These are phyloP conservation scores for Abrus precatorius DNA, from an alignment of 306 rosid species.

Conservation along the genomic window DNA sequence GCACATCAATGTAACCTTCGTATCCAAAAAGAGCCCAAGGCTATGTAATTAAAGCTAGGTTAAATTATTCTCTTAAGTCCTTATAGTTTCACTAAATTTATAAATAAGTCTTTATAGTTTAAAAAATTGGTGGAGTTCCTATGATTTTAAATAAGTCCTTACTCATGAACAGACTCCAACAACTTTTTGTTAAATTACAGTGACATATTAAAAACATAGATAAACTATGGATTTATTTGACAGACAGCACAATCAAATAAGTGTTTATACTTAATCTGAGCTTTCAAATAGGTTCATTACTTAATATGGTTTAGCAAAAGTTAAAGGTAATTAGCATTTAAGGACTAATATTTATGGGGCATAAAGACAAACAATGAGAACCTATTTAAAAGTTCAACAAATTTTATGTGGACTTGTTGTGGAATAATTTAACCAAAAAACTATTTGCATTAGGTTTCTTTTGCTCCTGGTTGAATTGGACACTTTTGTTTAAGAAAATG, in stretches of 20 bases:
- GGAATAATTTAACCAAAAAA: not conserved
- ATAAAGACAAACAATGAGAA: not conserved
- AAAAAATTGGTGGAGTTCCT: not conserved
- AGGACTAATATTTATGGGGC: not conserved
- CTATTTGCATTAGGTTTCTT: constrained; percentile 22
- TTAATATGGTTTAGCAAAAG: not conserved
- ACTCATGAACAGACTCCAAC: not conserved
- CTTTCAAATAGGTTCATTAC: not conserved
- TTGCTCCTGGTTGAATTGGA: not conserved
- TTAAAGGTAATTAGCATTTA: not conserved
- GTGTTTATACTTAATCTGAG: not conserved
- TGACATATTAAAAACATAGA: no score
- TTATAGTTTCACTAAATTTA: not conserved
- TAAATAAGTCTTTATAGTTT: no score
- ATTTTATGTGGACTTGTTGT: not conserved
- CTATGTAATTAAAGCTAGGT: not conserved
- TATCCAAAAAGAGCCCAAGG: not conserved
- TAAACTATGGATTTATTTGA: no score
- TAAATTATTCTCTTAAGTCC: not conserved
- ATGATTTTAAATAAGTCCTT: no score
- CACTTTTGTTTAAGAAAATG: constrained; percentile 5
- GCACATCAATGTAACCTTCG: not conserved
- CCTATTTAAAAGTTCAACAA: not conserved
- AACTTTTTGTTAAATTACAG: not conserved
- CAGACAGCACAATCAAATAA: no score